phyloP scores from a whole-genome alignment of 345 rosid species.

The Boechera divaricarpa region DNA sequence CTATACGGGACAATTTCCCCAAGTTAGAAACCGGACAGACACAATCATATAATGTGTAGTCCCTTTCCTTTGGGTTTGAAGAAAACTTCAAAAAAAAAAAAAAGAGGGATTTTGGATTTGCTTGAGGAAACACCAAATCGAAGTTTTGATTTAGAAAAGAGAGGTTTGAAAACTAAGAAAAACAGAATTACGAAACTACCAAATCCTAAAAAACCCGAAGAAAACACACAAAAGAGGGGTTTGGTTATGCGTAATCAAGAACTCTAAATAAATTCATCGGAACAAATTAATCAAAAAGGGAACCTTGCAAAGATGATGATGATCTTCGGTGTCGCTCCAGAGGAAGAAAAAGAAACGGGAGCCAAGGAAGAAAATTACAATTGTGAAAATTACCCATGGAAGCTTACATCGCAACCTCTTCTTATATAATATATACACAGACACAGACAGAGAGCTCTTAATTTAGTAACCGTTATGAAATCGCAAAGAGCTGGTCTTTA shows the following conservation, averaged over 20 bases:
- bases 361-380: no score
- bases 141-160: background rate
- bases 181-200: background rate
- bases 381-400: no score
- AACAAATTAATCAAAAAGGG: background rate
- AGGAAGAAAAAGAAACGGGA: no score
- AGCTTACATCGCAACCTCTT: no score
- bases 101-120: background rate
- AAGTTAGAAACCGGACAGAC: slow-evolving; percentile 6
- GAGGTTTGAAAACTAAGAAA: background rate
- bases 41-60: slow-evolving; percentile 2
- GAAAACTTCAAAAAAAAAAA: background rate
- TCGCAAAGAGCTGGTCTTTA: no score
- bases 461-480: no score
- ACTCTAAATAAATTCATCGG: background rate
- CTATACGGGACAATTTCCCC: background rate
- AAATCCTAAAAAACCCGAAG: background rate
- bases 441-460: no score
- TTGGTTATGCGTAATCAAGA: background rate
- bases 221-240: background rate
- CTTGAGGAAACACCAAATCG: background rate
- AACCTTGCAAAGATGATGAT: background rate
- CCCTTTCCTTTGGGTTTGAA: slow-evolving; percentile 14
- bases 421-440: no score
- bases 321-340: no score